A percentile compares a stretch with the other conserved stretches of the same genome.
phyloP scores from a whole-genome alignment of 495 filamentous ascomycete genomes.

The Hypoxylon cercidicola region DNA sequence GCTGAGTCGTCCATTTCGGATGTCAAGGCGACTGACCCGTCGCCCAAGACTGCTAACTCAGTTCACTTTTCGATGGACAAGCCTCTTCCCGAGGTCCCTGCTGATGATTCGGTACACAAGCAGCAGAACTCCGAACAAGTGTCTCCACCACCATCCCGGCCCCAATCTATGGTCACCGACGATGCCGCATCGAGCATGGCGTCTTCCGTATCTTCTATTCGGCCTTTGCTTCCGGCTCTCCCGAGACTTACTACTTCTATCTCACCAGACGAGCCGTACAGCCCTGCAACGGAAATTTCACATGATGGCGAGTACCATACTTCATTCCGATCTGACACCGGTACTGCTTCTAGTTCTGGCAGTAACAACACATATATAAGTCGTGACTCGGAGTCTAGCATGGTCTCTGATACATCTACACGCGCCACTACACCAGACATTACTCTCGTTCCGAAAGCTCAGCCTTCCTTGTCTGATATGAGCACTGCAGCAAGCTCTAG shows the following conservation, averaged over 20 bases:
- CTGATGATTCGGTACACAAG: slow-evolving; percentile 57
- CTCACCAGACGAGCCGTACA: slow-evolving; percentile 56
- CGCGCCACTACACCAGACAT: slow-evolving; percentile 88
- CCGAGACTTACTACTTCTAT: slow-evolving; percentile 62
- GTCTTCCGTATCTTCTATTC: slow-evolving; percentile 55
- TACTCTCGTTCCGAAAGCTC: slow-evolving; percentile 53
- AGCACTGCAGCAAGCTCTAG: slow-evolving; percentile 68
- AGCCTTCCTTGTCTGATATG: slow-evolving; percentile 64
- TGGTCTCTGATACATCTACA: slow-evolving; percentile 84
- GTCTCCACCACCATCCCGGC: slow-evolving; percentile 52
- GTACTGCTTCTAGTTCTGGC: slow-evolving; percentile 63
- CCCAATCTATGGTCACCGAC: slow-evolving; percentile 49
- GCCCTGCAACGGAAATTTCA: slow-evolving; percentile 52
- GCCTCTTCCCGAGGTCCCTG: slow-evolving; percentile 48
- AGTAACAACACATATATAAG: slow-evolving; percentile 79
- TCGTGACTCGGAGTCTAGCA: slow-evolving; percentile 84
- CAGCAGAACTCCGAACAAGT: slow-evolving; percentile 43
- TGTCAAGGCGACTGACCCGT: slow-evolving; percentile 42
- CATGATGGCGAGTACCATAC: slow-evolving; percentile 57
- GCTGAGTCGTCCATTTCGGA: slow-evolving; percentile 49
- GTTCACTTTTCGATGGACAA: slow-evolving; percentile 40
- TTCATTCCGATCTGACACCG: slow-evolving; percentile 60
- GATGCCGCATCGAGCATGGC: slow-evolving; percentile 48
- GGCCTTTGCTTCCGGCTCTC: slow-evolving; percentile 53
- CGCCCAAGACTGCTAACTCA: slow-evolving; percentile 33